Evolutionary conservation across 371 early-diverging fungal species (phyloP).

Genomic region (Mucor lusitanicus): DNA sequence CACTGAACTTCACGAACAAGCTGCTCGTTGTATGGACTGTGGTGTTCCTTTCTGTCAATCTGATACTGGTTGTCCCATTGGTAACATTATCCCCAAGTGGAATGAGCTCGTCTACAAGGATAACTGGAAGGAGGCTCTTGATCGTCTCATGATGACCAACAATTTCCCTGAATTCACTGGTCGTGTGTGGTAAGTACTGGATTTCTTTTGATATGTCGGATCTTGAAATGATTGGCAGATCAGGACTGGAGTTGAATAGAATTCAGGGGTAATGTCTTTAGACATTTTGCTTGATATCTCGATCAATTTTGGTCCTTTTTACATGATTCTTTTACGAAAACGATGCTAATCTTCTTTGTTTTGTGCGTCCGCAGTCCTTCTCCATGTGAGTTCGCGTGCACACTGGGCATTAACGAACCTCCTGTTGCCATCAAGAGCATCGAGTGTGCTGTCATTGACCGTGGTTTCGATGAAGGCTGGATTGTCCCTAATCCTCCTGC

Average conservation of each 20-base stretch:
- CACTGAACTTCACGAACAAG: slow-evolving; percentile 86
- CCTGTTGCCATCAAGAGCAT: slow-evolving; percentile 97
- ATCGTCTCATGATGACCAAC: slow-evolving; percentile 93
- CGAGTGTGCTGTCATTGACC: slow-evolving; percentile 96
- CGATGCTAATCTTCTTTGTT: neutral
- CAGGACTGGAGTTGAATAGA: neutral
- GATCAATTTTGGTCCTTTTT: neutral
- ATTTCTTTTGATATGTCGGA: neutral
- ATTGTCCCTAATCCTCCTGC: slow-evolving; percentile 83
- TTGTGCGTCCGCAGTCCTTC: slow-evolving; percentile 65
- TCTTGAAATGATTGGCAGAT: neutral
- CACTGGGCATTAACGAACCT: slow-evolving; percentile 72
- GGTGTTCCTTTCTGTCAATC: slow-evolving; percentile 98
- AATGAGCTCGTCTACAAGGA: slow-evolving; percentile 94
- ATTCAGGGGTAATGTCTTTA: neutral
- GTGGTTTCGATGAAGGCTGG: slow-evolving; percentile 95
- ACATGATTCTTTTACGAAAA: neutral
- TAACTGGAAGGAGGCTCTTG: slow-evolving; percentile 93
- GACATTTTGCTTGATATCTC: neutral
- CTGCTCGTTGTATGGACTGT: slow-evolving; percentile 97
- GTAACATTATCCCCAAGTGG: slow-evolving; percentile 98
- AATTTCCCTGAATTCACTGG: slow-evolving; percentile 96
- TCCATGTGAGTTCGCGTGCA: slow-evolving; percentile 89
- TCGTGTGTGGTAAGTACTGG: slow-evolving; percentile 30
- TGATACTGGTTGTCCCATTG: slow-evolving; percentile 95